Base-by-base conservation (phyloP, 1,284 basidiomycete genomes). In the Schizophyllum commune region DNA sequence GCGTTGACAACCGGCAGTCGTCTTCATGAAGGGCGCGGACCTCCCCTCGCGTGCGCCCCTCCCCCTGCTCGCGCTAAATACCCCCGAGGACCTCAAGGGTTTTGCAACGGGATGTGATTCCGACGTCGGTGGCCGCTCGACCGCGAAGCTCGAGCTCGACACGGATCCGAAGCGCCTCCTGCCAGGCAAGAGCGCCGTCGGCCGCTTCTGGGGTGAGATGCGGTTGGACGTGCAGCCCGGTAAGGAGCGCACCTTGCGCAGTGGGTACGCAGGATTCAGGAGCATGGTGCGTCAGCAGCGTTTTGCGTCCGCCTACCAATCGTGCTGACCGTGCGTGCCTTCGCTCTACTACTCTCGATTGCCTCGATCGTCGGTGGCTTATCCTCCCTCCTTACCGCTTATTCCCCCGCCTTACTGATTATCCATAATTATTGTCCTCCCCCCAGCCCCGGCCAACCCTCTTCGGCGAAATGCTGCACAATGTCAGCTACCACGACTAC, bases 41-140 rank as follows among this genome's bases (percentile, higher is more conserved):
- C 76, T 74, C 47, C 84, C 85, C 11, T 75, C 75, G 58, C 81
- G 83, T 20, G 72, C 74, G 5, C 84, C 89, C n/a, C 76, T 79
- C 58, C 80, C 81, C 0, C 78, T 92, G 52, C 86, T 83, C 68
- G 79, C 78, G 9, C 83, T 92, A 72, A 84, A 88, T 66, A 79
- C 80, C 0, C 74, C 69, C 22, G 77, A 81, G 54, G 83, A 89
- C 63, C 67, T 91, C 52, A 66, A 79, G n/a, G 77, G 81, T 32
- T 86, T 86, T 64, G 89, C 85, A 0, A 84, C 82, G 0, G 93
- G 93, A 2, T 91, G 87, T 67, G 93, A 96, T 72, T 80, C 80
- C 2, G 94, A 96, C 72, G 86, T 94, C 58, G 94, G 94, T 1
- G 94, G 94, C 1, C 82, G 82, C n/a, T 92, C 92, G 3, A 86